Conservation (phyloP, 371 early-diverging fungal species). For the Amoeboaphelidium occidentale region DNA sequence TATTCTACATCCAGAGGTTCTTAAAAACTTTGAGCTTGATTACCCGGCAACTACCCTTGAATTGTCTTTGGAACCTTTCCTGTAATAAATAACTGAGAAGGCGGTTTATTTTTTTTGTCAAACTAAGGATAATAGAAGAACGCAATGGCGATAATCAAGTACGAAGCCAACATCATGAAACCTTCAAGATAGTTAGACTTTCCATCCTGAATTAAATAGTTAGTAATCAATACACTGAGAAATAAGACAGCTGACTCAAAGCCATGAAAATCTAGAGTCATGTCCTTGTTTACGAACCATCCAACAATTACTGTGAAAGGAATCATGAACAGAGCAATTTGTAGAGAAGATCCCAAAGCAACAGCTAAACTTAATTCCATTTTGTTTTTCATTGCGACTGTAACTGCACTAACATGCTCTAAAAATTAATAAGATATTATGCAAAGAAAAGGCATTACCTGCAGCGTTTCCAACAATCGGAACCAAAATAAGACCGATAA, state of each 20-base stretch:
- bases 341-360: constrained; percentile 69
- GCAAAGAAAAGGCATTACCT: neutral
- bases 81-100: constrained; percentile 25
- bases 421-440: neutral
- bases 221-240: constrained; percentile 52
- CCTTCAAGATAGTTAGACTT: constrained; percentile 70
- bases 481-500: constrained; percentile 59
- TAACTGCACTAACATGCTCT: constrained; percentile 51
- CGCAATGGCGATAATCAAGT: constrained; percentile 46
- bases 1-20: constrained; percentile 74
- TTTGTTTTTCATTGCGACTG: constrained; percentile 55
- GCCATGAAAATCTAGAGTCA: constrained; percentile 48
- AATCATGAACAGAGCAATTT: constrained; percentile 65
- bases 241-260: constrained; percentile 61
- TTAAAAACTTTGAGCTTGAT: constrained; percentile 54
- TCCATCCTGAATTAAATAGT: constrained; percentile 44
- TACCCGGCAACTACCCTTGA: constrained; percentile 78
- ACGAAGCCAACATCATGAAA: constrained; percentile 37
- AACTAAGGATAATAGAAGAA: constrained; percentile 32
- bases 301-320: constrained; percentile 64
- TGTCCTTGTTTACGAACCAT: constrained; percentile 47
- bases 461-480: constrained; percentile 46
- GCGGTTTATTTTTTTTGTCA: neutral
- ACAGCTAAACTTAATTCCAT: constrained; percentile 67
- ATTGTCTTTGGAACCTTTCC: constrained; percentile 82